These are phyloP conservation scores for Phialemoniopsis sp. DNA, from an alignment of 2,329 filamentous ascomycete genomes.

Conservation along the genomic window DNA sequence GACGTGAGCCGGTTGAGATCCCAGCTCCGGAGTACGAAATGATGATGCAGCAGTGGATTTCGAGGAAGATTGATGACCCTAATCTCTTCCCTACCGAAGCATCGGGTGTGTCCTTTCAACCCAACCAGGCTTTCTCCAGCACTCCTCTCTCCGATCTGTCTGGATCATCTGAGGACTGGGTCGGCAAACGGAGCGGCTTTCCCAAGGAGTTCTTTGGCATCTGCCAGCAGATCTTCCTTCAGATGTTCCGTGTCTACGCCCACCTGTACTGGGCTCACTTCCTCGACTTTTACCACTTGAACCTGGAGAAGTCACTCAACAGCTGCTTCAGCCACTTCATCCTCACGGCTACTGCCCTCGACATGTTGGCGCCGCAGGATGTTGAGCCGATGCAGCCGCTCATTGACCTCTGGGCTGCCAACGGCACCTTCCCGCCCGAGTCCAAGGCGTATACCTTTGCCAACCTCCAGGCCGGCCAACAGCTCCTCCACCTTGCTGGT, in stretches of 20 bases:
- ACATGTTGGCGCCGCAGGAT: slow-evolving; percentile 83
- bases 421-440: slow-evolving; percentile 79
- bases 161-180: slow-evolving; percentile 62
- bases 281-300: slow-evolving; percentile 77
- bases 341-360: slow-evolving; percentile 73
- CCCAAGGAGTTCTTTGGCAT: slow-evolving; percentile 85
- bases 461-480: slow-evolving; percentile 57
- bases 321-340: slow-evolving; percentile 86
- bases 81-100: slow-evolving; percentile 87
- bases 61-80: slow-evolving; percentile 88
- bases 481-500: slow-evolving; percentile 43
- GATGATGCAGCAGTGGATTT: slow-evolving; percentile 95
- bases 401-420: slow-evolving; percentile 86
- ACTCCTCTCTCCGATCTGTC: slow-evolving; percentile 60
- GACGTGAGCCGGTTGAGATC: slow-evolving; percentile 83
- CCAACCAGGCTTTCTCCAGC: slow-evolving; percentile 51
- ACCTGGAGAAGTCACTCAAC: slow-evolving; percentile 77
- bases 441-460: slow-evolving; percentile 64
- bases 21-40: slow-evolving; percentile 92
- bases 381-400: slow-evolving; percentile 94
- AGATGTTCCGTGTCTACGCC: slow-evolving; percentile 98
- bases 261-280: slow-evolving; percentile 98
- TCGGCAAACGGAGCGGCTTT: slow-evolving; percentile 90
- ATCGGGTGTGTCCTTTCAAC: slow-evolving; percentile 61
- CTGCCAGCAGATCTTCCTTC: slow-evolving; percentile 90